These are phyloP conservation scores for Macroventuria anomochaeta DNA, from an alignment of 2,329 filamentous ascomycete genomes.

Conservation along the genomic window DNA sequence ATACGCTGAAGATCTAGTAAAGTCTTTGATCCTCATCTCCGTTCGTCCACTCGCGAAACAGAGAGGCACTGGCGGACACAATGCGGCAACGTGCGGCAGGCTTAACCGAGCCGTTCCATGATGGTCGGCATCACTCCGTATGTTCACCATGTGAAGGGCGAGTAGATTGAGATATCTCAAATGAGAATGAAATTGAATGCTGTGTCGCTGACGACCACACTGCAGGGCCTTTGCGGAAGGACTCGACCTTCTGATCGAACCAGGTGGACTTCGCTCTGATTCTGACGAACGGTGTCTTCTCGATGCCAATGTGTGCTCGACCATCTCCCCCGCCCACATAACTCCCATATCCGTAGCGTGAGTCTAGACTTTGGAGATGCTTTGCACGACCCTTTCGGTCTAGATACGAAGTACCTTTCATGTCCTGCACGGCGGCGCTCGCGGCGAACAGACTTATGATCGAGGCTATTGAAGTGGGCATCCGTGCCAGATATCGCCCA, in stretches of 20 bases:
- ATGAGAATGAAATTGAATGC: not conserved
- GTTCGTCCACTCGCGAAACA: not conserved
- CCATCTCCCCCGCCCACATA: constrained; percentile 58
- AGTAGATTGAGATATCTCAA: not conserved
- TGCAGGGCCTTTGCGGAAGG: constrained; percentile 13
- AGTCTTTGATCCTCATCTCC: not conserved
- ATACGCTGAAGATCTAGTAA: not conserved
- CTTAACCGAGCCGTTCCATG: not conserved
- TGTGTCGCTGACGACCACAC: not conserved
- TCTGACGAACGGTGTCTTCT: constrained; percentile 52
- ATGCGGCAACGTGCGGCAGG: not conserved
- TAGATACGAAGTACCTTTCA: constrained; percentile 27
- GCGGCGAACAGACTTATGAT: constrained; percentile 58
- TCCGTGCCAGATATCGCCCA: constrained; percentile 54
- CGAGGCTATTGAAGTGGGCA: constrained; percentile 61
- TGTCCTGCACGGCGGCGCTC: constrained; percentile 53
- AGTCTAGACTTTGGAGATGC: constrained; percentile 25
- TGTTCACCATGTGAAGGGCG: not conserved
- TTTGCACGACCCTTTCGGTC: constrained; percentile 22
- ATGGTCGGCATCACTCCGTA: not conserved
- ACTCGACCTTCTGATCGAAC: constrained; percentile 20
- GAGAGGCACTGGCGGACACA: not conserved
- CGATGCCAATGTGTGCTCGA: constrained; percentile 59
- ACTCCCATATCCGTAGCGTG: constrained; percentile 57
- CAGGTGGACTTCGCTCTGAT: constrained; percentile 23